Evolutionary conservation across 306 rosid species (phyloP).

Genomic region (Oemleria cerasiformis): DNA sequence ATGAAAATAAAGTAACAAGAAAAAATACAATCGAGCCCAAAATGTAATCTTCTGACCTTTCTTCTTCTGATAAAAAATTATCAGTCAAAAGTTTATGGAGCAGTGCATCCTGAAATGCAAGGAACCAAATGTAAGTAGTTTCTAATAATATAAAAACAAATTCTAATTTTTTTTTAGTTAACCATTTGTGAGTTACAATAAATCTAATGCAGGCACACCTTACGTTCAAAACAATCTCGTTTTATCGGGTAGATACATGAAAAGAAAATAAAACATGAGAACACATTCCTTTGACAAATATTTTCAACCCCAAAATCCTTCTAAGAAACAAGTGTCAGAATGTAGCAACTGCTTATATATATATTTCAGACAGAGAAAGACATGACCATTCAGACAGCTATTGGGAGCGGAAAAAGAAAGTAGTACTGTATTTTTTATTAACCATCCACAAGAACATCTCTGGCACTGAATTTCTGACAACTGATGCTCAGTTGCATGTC

Average conservation of each 20-base stretch:
- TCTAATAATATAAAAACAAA: neutral
- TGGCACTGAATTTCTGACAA: neutral
- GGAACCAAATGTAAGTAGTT: conserved; percentile 11
- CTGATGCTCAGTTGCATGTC: neutral
- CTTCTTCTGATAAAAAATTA: conserved; percentile 63
- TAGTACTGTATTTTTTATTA: neutral
- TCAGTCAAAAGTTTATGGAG: conserved; percentile 73
- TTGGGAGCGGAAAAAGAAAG: neutral
- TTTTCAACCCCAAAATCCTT: conserved; percentile 4
- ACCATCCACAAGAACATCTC: neutral
- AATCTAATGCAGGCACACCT: too few relatives aligned
- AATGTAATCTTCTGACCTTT: conserved; percentile 55
- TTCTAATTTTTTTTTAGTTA: neutral
- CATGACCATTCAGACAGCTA: neutral
- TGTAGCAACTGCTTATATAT: neutral
- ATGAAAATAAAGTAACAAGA: neutral
- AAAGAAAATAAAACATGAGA: neutral
- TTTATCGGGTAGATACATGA: neutral
- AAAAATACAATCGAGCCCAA: conserved; percentile 8
- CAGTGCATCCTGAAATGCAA: conserved; percentile 68
- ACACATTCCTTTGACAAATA: neutral
- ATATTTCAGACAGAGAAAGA: neutral
- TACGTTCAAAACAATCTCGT: neutral
- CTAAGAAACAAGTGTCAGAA: neutral
- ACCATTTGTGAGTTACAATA: neutral